Conservation (phyloP, 2,329 filamentous ascomycete genomes). For the Camptophora hylomeconis region DNA sequence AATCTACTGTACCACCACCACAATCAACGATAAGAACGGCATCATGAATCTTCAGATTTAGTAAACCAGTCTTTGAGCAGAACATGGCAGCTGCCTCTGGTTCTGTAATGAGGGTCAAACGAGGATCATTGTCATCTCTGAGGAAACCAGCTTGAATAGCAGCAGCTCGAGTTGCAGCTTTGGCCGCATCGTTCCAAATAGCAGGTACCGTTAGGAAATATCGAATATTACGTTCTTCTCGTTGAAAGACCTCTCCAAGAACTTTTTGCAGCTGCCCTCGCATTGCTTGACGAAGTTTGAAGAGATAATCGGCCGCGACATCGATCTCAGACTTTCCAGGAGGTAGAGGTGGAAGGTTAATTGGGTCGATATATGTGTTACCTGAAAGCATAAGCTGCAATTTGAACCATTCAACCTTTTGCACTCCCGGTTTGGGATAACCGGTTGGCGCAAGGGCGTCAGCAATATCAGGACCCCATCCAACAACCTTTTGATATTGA, state of each 20-base stretch:
- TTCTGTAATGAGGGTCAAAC: slow-evolving; percentile 86
- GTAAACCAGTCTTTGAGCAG: slow-evolving; percentile 88
- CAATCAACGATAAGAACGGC: slow-evolving; percentile 98
- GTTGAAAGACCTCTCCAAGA: slow-evolving; percentile 90
- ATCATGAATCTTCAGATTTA: slow-evolving; percentile 96
- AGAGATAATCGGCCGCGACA: slow-evolving; percentile 97
- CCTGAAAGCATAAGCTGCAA: slow-evolving; percentile 96
- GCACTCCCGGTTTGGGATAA: slow-evolving; percentile 92
- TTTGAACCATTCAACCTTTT: slow-evolving; percentile 99
- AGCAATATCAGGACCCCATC: slow-evolving; percentile 96
- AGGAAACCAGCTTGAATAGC: slow-evolving; percentile 96
- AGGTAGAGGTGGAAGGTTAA: slow-evolving; percentile 92
- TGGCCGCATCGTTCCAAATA: slow-evolving; percentile 98
- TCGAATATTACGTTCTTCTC: slow-evolving; percentile 93
- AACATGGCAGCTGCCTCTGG: slow-evolving; percentile 95
- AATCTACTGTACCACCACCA: slow-evolving; percentile 93
- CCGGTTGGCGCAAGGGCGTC: slow-evolving; percentile 92
- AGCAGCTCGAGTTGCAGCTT: slow-evolving; percentile 87
- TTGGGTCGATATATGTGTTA: slow-evolving; percentile 98
- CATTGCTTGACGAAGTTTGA: slow-evolving; percentile 96
- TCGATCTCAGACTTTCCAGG: slow-evolving; percentile 98
- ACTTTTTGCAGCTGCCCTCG: slow-evolving; percentile 91
- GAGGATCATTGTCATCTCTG: slow-evolving; percentile 93
- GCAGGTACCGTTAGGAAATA: slow-evolving; percentile 98
- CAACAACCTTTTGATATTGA: slow-evolving; percentile 98